Percentiles rank a stretch among this genome's conserved stretches.
These are phyloP conservation scores for Phaeosphaeriaceae sp. DNA, from an alignment of 2,329 filamentous ascomycete genomes.

Conservation along the genomic window DNA sequence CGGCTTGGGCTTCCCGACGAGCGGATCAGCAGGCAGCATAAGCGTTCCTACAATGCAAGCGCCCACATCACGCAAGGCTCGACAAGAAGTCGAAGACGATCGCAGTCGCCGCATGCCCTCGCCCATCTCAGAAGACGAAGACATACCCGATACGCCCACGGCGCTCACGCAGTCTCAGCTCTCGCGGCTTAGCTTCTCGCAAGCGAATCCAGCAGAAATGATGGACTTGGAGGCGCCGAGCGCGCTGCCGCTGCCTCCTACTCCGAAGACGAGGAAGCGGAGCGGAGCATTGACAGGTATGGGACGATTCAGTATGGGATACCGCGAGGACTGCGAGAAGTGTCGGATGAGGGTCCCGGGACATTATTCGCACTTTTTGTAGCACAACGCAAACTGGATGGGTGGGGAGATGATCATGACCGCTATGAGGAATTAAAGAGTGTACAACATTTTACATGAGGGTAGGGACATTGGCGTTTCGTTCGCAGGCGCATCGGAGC, in stretches of 20 bases:
- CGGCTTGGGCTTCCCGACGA: constrained; percentile 37
- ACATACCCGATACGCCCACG: constrained; percentile 45
- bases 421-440: not conserved
- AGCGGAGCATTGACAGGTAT: constrained; percentile 48
- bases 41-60: constrained; percentile 20
- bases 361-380: constrained; percentile 57
- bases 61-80: constrained; percentile 26
- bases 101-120: constrained; percentile 47
- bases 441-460: not conserved
- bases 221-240: constrained; percentile 38
- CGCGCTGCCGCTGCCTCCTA: constrained; percentile 22
- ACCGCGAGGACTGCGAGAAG: constrained; percentile 58
- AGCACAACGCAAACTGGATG: not conserved
- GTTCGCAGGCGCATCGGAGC: not conserved
- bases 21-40: constrained; percentile 32
- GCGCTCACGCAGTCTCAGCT: constrained; percentile 47
- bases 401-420: not conserved
- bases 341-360: constrained; percentile 56
- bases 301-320: constrained; percentile 56
- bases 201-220: constrained; percentile 29
- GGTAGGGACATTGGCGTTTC: not conserved
- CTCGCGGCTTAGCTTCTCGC: constrained; percentile 45
- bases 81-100: constrained; percentile 29
- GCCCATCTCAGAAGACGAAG: constrained; percentile 50
- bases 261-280: constrained; percentile 44